Evolutionary conservation across 192 early-diverging fungal species (phyloP).

Genomic region (Jimgerdemannia flammicorona): DNA sequence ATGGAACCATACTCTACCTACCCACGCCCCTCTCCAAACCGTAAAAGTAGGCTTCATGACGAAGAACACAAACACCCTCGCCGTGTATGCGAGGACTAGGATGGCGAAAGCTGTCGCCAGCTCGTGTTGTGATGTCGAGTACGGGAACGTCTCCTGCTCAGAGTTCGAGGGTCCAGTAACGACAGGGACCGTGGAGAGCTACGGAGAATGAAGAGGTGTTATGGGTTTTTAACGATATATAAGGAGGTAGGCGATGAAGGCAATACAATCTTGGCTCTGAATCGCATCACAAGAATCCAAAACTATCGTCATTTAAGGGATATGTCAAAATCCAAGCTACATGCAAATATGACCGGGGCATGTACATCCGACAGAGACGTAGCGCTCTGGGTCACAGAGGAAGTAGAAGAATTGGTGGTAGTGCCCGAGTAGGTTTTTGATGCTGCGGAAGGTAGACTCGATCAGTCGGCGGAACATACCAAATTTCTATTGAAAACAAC

Average conservation of each 20-base stretch:
- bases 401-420: conserved; percentile 97
- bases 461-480: conserved; percentile 59
- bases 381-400: conserved; percentile 70
- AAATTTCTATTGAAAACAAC: too few relatives aligned
- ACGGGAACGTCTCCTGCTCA: conserved; percentile 22
- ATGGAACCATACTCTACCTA: conserved; percentile 5
- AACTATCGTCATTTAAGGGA: conserved; percentile 49
- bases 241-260: too few relatives aligned
- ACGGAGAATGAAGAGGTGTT: conserved; percentile 43
- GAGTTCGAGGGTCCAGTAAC: conserved; percentile 15
- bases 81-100: conserved; percentile 20
- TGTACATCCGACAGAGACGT: conserved; percentile 88
- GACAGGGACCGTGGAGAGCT: conserved; percentile 20
- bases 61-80: conserved; percentile 30
- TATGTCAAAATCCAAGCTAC: conserved; percentile 66
- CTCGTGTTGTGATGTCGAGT: conserved; percentile 18
- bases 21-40: not conserved
- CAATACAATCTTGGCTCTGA: conserved; percentile 29
- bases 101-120: conserved; percentile 23
- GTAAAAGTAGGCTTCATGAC: conserved; percentile 18
- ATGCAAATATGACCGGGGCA: conserved; percentile 81
- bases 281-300: conserved; percentile 28
- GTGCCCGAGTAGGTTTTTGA: conserved; percentile 90
- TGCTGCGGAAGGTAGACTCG: conserved; percentile 78
- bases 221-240: conserved; percentile 15